Evolutionary conservation across 2,329 filamentous ascomycete genomes (phyloP), one percentile per base, ranked within the genome.

Genomic region (Thelonectria blattea): DNA sequence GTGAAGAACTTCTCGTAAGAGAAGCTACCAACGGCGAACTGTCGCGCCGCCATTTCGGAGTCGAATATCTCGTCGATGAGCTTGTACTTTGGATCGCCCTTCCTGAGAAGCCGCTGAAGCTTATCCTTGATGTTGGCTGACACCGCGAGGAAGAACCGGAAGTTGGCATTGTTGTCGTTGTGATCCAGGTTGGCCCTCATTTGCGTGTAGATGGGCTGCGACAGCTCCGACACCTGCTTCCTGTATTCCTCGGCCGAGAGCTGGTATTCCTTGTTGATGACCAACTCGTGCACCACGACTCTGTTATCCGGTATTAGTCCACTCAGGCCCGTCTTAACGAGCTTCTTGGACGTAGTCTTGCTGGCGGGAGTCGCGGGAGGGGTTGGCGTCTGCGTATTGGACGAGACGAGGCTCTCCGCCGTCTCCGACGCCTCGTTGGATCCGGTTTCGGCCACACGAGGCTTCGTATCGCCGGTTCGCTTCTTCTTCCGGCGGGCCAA

Each of bases 1-100:
- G 82, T 79, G 72, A 94, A 94, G 76, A 94, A 93, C 60, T 87
- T 89, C 65, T 91, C 88, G 65, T 93, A 93, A 0, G 91, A 93
- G 73, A 94, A 94, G 51, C 85, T 86, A 14, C 91, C 91, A 56
- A 87, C 82, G 10, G 80, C 79, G 69, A 91, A 91, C 65, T 93
- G 89, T 42, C 83, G 84, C 62, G 84, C 81, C 27, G 92, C 88
- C 63, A 90, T 81, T 41, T 92, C 88, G 1, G 88, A 85, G 66
- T 94, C 91, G 22, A 95, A 79, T 1, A 90, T 86, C 70, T 93
- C 91, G 2, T 86, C 86, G 60, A 94, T 92, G 46, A 92, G 82
- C 3, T 82, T 88, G 71, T 93, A 83, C 84, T 93, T 90, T 17
- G 88, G 86, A 71, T 90, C 91, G 9, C 88, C 88, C 2, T 86